Evolutionary conservation across 2,329 filamentous ascomycete species (phyloP).

Genomic region (Pochonia chlamydosporia): DNA sequence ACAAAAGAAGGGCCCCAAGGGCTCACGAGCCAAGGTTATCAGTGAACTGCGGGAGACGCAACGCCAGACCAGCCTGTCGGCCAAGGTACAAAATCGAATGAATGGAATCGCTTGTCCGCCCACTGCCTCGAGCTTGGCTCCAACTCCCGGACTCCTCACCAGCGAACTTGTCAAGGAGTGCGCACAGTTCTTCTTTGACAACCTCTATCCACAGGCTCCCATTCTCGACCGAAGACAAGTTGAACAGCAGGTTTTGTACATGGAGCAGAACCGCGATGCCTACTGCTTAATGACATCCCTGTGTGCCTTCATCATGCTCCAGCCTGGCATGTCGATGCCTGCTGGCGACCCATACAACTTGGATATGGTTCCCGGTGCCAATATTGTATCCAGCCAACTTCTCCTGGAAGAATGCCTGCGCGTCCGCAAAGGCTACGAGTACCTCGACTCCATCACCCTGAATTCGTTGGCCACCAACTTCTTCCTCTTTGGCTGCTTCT

Average conservation of each 20-base stretch:
- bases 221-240: constrained; percentile 54
- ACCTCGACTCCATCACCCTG: constrained; percentile 48
- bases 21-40: constrained; percentile 69
- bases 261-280: constrained; percentile 56
- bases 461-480: constrained; percentile 67
- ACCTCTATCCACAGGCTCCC: constrained; percentile 60
- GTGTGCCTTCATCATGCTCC: constrained; percentile 62
- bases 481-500: constrained; percentile 69
- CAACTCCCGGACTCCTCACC: constrained; percentile 55
- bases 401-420: constrained; percentile 62
- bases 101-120: constrained; percentile 47
- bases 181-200: constrained; percentile 61
- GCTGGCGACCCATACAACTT: constrained; percentile 49
- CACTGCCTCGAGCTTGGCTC: constrained; percentile 40
- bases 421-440: constrained; percentile 59
- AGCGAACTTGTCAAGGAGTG: constrained; percentile 60
- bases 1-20: constrained; percentile 72
- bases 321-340: constrained; percentile 60
- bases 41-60: constrained; percentile 66
- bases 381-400: constrained; percentile 58
- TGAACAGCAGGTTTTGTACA: constrained; percentile 52
- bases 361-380: constrained; percentile 52
- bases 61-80: constrained; percentile 57
- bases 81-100: constrained; percentile 55
- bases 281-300: constrained; percentile 62